Evolutionary conservation across 768 basidiomycete genomes (phyloP).

Genomic region (Lentinula lateritia): DNA sequence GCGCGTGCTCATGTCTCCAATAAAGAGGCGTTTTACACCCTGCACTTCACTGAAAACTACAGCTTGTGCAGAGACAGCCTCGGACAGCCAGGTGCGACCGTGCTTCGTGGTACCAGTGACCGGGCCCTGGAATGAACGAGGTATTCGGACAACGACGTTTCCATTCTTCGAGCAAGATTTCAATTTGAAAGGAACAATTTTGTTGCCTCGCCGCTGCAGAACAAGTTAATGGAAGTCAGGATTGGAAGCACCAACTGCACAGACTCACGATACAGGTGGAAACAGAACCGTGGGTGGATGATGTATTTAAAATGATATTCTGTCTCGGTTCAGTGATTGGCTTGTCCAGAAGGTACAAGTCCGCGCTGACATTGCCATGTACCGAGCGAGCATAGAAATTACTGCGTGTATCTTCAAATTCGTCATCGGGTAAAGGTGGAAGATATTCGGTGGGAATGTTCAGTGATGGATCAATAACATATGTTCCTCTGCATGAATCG

Average conservation of each 20-base stretch:
- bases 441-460: slow-evolving; percentile 31
- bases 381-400: slow-evolving; percentile 30
- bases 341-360: slow-evolving; percentile 29
- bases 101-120: slow-evolving; percentile 22
- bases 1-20: slow-evolving; percentile 25
- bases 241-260: neutral
- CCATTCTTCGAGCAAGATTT: slow-evolving; percentile 21
- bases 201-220: slow-evolving; percentile 1
- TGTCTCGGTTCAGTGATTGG: neutral
- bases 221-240: neutral
- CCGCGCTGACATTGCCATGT: slow-evolving; percentile 29
- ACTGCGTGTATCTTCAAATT: slow-evolving; percentile 32
- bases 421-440: slow-evolving; percentile 27
- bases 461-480: slow-evolving; percentile 38
- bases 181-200: slow-evolving; percentile 20
- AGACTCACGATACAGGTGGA: slow-evolving; percentile 17
- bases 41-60: slow-evolving; percentile 27
- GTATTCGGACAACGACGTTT: slow-evolving; percentile 25
- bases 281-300: slow-evolving; percentile 24
- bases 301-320: slow-evolving; percentile 10
- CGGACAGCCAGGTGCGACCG: slow-evolving; percentile 24
- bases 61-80: slow-evolving; percentile 17
- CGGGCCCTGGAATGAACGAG: slow-evolving; percentile 35
- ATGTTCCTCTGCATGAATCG: slow-evolving; percentile 26
- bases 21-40: slow-evolving; percentile 24